Conservation (phyloP, 2,329 filamentous ascomycete species). For the Hansfordia pulvinata region DNA sequence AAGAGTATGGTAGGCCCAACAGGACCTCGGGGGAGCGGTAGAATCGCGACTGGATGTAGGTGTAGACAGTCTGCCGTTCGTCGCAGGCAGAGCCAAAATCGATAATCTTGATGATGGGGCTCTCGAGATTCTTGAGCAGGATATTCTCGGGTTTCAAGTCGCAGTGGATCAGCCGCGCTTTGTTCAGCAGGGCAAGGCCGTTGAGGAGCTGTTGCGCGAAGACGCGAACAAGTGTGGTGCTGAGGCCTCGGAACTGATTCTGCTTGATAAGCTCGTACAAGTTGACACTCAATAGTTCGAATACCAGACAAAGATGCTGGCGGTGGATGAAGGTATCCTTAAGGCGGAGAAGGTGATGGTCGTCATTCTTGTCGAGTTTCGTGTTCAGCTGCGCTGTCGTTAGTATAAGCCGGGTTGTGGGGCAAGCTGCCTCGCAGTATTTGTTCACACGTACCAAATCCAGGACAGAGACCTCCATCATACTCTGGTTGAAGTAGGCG, state of each 20-base stretch:
- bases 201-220: conserved; percentile 96
- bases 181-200: conserved; percentile 82
- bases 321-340: conserved; percentile 98
- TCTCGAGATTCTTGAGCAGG: conserved; percentile 91
- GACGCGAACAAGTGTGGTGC: conserved; percentile 90
- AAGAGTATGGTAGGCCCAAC: conserved; percentile 91
- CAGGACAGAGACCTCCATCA: conserved; percentile 99
- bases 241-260: conserved; percentile 94
- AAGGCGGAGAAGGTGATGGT: conserved; percentile 84
- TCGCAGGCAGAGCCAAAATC: conserved; percentile 98
- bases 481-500: conserved; percentile 98
- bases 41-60: conserved; percentile 96
- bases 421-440: too few species aligned
- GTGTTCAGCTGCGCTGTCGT: conserved; percentile 62
- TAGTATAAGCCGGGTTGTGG: conserved; percentile 9
- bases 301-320: conserved; percentile 92
- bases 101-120: conserved; percentile 99
- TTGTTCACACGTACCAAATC: conserved; percentile 62
- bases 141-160: conserved; percentile 98
- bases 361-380: conserved; percentile 97
- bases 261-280: conserved; percentile 98
- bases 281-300: conserved; percentile 93
- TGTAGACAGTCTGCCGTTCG: conserved; percentile 96
- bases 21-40: conserved; percentile 95
- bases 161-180: conserved; percentile 93